A percentile compares a stretch with the other conserved stretches of the same genome.
Evolutionary conservation across 1,284 basidiomycete species (phyloP).

Genomic region (Trichosporon faecale): DNA sequence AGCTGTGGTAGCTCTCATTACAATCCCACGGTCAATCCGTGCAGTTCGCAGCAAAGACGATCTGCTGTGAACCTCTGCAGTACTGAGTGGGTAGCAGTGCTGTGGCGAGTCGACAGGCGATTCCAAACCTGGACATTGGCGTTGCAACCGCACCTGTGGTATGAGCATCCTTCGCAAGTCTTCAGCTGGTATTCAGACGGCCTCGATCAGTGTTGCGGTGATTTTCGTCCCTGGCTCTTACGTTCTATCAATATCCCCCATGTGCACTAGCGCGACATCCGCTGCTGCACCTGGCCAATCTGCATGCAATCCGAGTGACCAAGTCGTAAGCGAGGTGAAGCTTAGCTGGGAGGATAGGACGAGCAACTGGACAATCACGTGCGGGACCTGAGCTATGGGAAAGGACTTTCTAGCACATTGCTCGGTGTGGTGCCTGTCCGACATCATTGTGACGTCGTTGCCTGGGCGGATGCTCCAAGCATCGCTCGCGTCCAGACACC

Average conservation of each 20-base stretch:
- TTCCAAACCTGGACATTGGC: too few relatives aligned
- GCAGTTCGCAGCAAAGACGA: too few relatives aligned
- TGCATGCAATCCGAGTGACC: background rate
- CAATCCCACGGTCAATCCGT: too few relatives aligned
- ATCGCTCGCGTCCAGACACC: background rate
- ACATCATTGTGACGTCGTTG: conserved; percentile 3
- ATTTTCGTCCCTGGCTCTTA: background rate
- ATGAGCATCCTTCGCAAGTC: too few relatives aligned
- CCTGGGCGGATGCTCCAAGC: background rate
- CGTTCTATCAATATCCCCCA: background rate
- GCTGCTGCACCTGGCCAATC: background rate
- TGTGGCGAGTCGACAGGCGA: too few relatives aligned
- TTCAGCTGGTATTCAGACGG: too few relatives aligned
- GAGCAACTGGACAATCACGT: background rate
- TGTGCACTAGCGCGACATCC: background rate
- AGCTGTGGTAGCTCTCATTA: too few relatives aligned
- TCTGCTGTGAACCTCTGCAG: too few relatives aligned
- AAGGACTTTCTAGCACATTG: conserved; percentile 1
- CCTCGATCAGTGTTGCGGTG: too few relatives aligned
- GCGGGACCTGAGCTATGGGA: background rate
- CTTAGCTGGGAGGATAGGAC: background rate
- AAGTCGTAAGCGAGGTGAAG: background rate
- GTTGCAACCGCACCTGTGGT: too few relatives aligned
- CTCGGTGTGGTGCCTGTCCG: background rate
- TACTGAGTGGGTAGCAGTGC: too few relatives aligned